Evolutionary conservation across 495 filamentous ascomycete genomes (phyloP).

Genomic region (Penicillium pulvis): DNA sequence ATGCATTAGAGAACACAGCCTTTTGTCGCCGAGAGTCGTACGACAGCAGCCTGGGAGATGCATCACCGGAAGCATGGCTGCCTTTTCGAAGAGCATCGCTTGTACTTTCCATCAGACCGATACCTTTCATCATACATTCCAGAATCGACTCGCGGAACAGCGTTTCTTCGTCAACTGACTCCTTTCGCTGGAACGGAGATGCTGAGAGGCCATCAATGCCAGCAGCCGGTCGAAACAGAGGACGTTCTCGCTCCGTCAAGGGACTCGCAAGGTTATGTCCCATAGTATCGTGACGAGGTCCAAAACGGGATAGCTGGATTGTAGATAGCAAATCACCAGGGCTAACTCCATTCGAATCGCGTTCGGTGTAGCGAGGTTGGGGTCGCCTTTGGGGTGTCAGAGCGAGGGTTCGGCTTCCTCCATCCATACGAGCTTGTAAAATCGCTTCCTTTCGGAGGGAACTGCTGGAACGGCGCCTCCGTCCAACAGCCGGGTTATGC

Average conservation of each 20-base stretch:
- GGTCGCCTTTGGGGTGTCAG: slow-evolving; percentile 21
- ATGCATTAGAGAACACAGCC: slow-evolving; percentile 82
- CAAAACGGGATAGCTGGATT: slow-evolving; percentile 69
- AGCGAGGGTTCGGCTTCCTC: slow-evolving; percentile 26
- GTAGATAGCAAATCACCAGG: slow-evolving; percentile 82
- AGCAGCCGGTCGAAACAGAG: slow-evolving; percentile 53
- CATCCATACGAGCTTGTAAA: slow-evolving; percentile 61
- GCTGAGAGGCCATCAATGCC: slow-evolving; percentile 29
- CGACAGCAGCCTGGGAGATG: slow-evolving; percentile 80
- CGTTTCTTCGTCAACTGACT: slow-evolving; percentile 80
- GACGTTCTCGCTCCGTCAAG: slow-evolving; percentile 57
- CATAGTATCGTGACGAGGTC: slow-evolving; percentile 38
- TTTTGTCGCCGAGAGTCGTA: slow-evolving; percentile 85
- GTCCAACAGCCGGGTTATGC: slow-evolving; percentile 74
- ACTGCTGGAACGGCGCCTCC: slow-evolving; percentile 70
- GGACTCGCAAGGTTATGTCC: slow-evolving; percentile 51
- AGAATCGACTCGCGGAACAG: slow-evolving; percentile 87
- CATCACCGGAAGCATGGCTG: slow-evolving; percentile 69
- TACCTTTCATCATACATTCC: slow-evolving; percentile 93
- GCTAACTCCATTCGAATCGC: slow-evolving; percentile 50
- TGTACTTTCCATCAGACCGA: slow-evolving; percentile 71
- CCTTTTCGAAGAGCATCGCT: slow-evolving; percentile 62
- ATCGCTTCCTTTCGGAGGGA: slow-evolving; percentile 79
- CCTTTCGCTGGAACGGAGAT: slow-evolving; percentile 65
- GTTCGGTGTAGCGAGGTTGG: slow-evolving; percentile 14